Percentiles rank a stretch among this genome's conserved stretches.
Conservation (phyloP, 2,329 filamentous ascomycete species). For the Fusarium haematococcum region DNA sequence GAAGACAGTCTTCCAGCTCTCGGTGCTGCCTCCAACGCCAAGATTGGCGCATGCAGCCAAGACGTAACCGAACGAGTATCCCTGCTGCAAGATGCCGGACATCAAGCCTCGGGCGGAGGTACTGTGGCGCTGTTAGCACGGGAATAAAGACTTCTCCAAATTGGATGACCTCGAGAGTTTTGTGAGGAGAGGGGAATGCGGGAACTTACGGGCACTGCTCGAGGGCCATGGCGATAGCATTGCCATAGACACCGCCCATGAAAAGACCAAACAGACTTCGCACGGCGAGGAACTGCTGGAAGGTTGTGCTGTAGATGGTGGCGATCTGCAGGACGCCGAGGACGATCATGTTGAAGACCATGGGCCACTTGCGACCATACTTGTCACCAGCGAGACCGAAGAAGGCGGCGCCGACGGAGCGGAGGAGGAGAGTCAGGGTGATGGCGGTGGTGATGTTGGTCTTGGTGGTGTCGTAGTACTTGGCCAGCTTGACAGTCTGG, state of each 20-base stretch:
- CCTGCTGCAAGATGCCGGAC: constrained; percentile 85
- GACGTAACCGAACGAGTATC: constrained; percentile 84
- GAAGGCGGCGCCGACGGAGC: constrained; percentile 78
- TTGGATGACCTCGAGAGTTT: constrained; percentile 8
- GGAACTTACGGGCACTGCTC: constrained; percentile 74
- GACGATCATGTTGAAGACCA: constrained; percentile 83
- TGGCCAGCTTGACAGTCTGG: constrained; percentile 77
- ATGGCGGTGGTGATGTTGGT: constrained; percentile 81
- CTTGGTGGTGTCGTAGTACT: constrained; percentile 62
- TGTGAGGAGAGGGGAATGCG: not conserved
- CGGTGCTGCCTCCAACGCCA: constrained; percentile 72
- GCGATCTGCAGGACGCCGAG: constrained; percentile 76
- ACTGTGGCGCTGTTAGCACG: constrained; percentile 48
- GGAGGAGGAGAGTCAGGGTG: constrained; percentile 78
- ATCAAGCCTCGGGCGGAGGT: constrained; percentile 80
- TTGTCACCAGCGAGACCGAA: constrained; percentile 84
- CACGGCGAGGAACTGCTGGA: constrained; percentile 79
- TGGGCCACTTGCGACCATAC: constrained; percentile 86
- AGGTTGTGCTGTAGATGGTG: constrained; percentile 81
- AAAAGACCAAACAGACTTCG: constrained; percentile 80
- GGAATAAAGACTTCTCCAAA: constrained; percentile 35
- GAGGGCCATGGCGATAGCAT: constrained; percentile 81
- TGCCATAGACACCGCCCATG: constrained; percentile 86
- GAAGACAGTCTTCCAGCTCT: constrained; percentile 81
- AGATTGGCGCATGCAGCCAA: constrained; percentile 81